Percentiles rank a stretch among this genome's conserved stretches.
phyloP scores from a whole-genome alignment of 1,284 basidiomycete species.

The Fistulina hepatica region DNA sequence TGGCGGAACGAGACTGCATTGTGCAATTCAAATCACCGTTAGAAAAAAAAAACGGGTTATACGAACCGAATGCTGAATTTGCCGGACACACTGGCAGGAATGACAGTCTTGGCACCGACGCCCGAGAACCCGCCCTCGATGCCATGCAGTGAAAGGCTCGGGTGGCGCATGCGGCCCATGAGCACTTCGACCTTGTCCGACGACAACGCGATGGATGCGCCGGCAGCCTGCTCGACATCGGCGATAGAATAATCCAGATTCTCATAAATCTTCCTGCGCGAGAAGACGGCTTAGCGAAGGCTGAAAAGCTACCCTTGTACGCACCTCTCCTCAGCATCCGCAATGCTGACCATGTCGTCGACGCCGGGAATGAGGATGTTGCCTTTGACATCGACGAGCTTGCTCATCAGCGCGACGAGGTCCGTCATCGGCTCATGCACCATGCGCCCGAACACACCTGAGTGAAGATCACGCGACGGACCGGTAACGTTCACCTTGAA shows the following conservation, averaged over 20 bases:
- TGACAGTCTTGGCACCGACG: constrained; percentile 88
- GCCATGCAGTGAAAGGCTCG: constrained; percentile 88
- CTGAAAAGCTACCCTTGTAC: constrained; percentile 12
- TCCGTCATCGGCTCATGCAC: constrained; percentile 89
- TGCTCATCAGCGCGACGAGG: constrained; percentile 70
- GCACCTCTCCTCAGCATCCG: constrained; percentile 71
- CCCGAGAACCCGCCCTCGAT: constrained; percentile 96
- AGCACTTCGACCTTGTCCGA: constrained; percentile 76
- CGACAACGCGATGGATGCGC: constrained; percentile 68
- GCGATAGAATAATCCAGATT: constrained; percentile 62
- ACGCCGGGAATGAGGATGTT: constrained; percentile 88
- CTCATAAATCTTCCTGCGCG: constrained; percentile 52
- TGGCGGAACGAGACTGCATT: constrained; percentile 68
- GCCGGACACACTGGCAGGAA: constrained; percentile 81
- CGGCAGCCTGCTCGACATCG: constrained; percentile 77
- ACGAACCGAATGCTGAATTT: constrained; percentile 88
- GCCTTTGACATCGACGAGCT: constrained; percentile 76
- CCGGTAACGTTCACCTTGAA: constrained; percentile 81
- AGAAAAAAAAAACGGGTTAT: not conserved
- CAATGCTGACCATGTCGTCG: constrained; percentile 74
- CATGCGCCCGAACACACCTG: constrained; percentile 79
- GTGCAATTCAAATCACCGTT: not conserved
- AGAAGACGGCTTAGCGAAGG: not conserved
- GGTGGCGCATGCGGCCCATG: constrained; percentile 86
- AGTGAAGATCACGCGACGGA: constrained; percentile 86